These are phyloP conservation scores for Xanthoconium stramineum DNA, from an alignment of 768 basidiomycete species.

Conservation along the genomic window DNA sequence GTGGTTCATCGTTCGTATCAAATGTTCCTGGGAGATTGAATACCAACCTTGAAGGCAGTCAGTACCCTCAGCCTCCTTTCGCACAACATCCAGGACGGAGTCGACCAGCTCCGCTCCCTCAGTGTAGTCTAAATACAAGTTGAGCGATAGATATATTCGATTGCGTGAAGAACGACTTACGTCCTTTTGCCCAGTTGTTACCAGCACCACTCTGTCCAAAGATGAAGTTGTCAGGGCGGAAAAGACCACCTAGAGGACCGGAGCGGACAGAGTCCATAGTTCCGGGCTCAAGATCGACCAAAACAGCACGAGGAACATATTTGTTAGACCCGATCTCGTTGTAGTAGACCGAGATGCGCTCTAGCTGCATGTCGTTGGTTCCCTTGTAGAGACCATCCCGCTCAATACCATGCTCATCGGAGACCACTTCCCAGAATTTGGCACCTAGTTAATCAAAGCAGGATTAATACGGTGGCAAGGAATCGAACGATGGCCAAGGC, in stretches of 20 bases:
- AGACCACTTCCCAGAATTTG: constrained; percentile 97
- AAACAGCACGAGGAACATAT: constrained; percentile 97
- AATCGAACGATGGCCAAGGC: constrained; percentile 29
- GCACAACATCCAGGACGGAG: constrained; percentile 95
- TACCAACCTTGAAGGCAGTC: constrained; percentile 92
- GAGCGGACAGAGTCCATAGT: constrained; percentile 93
- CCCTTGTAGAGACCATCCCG: constrained; percentile 93
- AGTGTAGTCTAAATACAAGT: constrained; percentile 55
- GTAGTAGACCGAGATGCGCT: constrained; percentile 97
- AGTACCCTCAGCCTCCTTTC: constrained; percentile 97
- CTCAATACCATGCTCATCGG: constrained; percentile 97
- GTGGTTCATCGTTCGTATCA: constrained; percentile 8
- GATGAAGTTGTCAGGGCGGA: constrained; percentile 98
- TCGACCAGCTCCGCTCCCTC: constrained; percentile 99
- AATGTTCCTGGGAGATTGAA: background rate
- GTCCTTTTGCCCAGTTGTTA: constrained; percentile 99
- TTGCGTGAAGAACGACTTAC: constrained; percentile 47
- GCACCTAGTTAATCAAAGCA: constrained; percentile 53
- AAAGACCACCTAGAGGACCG: constrained; percentile 85
- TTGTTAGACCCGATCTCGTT: constrained; percentile 94
- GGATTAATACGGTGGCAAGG: constrained; percentile 16
- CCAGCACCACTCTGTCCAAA: constrained; percentile 98
- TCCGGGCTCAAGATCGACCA: constrained; percentile 97
- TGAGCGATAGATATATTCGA: background rate
- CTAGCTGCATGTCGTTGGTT: constrained; percentile 91